Base-by-base conservation (phyloP, 768 basidiomycete species). In the Lepiota venenata region DNA sequence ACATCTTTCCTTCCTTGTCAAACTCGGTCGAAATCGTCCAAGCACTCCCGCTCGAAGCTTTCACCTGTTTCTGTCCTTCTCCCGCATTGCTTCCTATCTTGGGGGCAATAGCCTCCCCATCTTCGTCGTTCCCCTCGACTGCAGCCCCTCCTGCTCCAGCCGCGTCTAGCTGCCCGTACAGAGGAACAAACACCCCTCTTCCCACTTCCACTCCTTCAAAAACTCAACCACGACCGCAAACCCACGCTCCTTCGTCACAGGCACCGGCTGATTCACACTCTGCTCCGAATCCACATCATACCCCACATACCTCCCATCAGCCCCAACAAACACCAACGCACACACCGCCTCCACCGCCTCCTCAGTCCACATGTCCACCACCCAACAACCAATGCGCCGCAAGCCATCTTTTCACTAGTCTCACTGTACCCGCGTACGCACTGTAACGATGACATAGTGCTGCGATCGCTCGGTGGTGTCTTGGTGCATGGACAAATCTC, bases 351-450 rank as follows among this genome's bases (percentile, higher is more conserved):
- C 97, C 35, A 91, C 80, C 0, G 82, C 85, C 66, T 98, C 93
- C 55, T 84, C 80, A 5, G 79, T 77, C n/a, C 50, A 98, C 74
- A 60, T 92, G 88, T 0, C 76, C 69, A 3, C 80, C 76, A 32
- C n/a, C n/a, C n/a, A 98, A 78, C 53, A 97, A 78, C 87, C 90
- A 92, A 65, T 99, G 97, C 6, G 88, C 75, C 0, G 90, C 84
- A 50, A 98, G 74, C 97, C 97, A 99, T 40, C 96, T 81, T 72
- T 98, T 96, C 47, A 91, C 81, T 14, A 98, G 77, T 37, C 97
- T 79, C 14, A 91, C 88, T 0, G 95, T 93, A 8, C 88, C 84
- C 2, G 92, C 78, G 68, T 85, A 97, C 10, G 93, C 89, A 0
- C 82, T 68, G 63, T 83, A 87, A 44, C 82, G 84, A 67, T 98